Base-by-base conservation (phyloP, 129 eudicot genomes). In the Smallanthus sonchifolius region DNA sequence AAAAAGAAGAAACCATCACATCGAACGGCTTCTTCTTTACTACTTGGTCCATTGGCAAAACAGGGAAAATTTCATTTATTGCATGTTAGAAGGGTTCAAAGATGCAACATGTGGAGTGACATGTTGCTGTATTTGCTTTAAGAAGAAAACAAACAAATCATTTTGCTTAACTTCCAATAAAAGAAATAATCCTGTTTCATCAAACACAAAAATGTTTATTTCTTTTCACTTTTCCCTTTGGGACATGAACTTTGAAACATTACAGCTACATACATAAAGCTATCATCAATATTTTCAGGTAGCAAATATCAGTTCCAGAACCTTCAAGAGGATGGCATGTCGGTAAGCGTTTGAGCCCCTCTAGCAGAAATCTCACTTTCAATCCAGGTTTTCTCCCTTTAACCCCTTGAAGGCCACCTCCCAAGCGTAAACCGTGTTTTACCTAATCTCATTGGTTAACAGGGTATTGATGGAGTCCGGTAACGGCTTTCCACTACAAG, bases 51-150 rank as follows among this genome's bases (percentile, higher is more conserved):
- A 69, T 42, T 57, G 28, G 67, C 3, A 77, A 77, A 59, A 59
- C 32, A 14, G 15, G 67, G 51, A 37, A 57, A 77, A 2, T 44
- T 67, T 76, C 28, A 17, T 48, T 35, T 56, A 43, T 43, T 48
- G 45, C 72, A 70, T 78, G 57, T 69, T 63, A 30, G 39, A 74
- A 17, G 47, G 62, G 65, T 70, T 54, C 73, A 52, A 65, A 76
- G 74, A 76, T 76, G 74, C 67, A 66, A 39, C 35, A 75, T 1
- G 54, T 75, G 66, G 64, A 51, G 48, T 65, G 68, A 57, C 30
- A 37, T 65, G 73, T 51, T 45, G 45, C 47, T 48, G 39, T 13
- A 20, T 52, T 30, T 70, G 55, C 77, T 70, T 48, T 47, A 34
- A 45, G 16, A 17, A 70, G 63, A 70, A 48, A 78, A 70, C 15